Base-by-base conservation (phyloP, 805 yeast species). In the Candida vartiovaarae region DNA sequence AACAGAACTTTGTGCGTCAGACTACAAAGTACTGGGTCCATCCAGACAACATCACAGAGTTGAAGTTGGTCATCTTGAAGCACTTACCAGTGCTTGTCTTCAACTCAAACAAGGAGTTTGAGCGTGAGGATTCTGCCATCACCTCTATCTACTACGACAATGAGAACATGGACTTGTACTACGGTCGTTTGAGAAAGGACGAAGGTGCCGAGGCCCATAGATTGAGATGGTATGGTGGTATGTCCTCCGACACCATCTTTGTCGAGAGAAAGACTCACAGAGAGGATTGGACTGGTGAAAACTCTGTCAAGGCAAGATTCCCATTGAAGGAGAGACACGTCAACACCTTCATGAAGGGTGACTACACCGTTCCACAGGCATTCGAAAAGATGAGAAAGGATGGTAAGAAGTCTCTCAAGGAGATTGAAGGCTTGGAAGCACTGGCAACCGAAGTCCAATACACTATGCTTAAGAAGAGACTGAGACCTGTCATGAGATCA, bases 251-350 rank as follows among this genome's bases (percentile, higher is more conserved):
- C 54, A 86, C 85, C 35, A 86, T 91, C 44, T 93, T 93, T 51
- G 95, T 91, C 39, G 99, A 93, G 68, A 79, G 99, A 65, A 93
- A 93, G 65, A 93, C 99, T 5, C 99, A 93, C 62, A 78, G 99
- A 65, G 99, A 93, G 66, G 99, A 93, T 70, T 91, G 99, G 99
- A 93, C 99, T 3, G 99, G 99, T 55, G 99, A 93, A 65, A 91
- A 91, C 67, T 87, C 96, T n/a, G 99, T 93, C 52, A 93, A 93
- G 67, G 98, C 98, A 5, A 78, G 99, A 63, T 93, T 93, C 66
- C 82, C 91, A 23, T 68, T 93, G 53, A 93, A 90, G 64, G 99
- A 93, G 63, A 87, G 84, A 63, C 76, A 88, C 59, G 89, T 91
- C 40, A 93, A 93, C 61, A 78, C 80, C 40, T 93, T 88, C 63